phyloP scores from a whole-genome alignment of 2,329 filamentous ascomycete species.

The Colletotrichum sp. region DNA sequence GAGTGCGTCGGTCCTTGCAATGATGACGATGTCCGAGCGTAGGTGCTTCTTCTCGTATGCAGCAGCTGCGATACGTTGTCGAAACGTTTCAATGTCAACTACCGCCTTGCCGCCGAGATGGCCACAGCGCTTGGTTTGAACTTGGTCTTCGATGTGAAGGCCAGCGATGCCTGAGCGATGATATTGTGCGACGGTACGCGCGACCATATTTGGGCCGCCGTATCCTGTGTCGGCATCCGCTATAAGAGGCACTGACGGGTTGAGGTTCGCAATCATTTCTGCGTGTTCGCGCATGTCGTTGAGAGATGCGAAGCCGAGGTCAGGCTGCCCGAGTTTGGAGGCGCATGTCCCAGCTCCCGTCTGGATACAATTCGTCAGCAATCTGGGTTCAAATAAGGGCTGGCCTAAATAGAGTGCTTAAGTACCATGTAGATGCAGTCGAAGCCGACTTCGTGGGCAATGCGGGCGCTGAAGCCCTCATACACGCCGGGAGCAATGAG shows the following conservation, averaged over 20 bases:
- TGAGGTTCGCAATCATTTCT: not conserved
- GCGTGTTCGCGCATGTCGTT: not conserved
- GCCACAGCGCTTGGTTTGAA: not conserved
- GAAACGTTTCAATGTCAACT: not conserved
- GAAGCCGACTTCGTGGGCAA: not conserved
- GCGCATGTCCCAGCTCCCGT: not conserved
- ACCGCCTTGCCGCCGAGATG: not conserved
- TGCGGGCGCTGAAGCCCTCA: not conserved
- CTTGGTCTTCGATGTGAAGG: not conserved
- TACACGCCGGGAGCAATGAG: not conserved
- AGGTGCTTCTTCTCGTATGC: not conserved
- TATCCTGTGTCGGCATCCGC: not conserved
- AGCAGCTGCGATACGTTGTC: not conserved
- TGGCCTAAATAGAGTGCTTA: fast-evolving
- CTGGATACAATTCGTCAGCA: not conserved
- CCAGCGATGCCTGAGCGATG: not conserved
- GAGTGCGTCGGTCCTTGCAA: not conserved
- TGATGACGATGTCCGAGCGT: not conserved
- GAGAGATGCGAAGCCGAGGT: not conserved
- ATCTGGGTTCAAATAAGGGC: not conserved
- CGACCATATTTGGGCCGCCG: not conserved
- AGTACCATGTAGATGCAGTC: not conserved
- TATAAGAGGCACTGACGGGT: not conserved
- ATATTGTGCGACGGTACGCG: not conserved
- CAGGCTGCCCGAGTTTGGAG: not conserved